Evolutionary conservation across 495 filamentous ascomycete genomes (phyloP).

Genomic region (Penicilliopsis zonata): DNA sequence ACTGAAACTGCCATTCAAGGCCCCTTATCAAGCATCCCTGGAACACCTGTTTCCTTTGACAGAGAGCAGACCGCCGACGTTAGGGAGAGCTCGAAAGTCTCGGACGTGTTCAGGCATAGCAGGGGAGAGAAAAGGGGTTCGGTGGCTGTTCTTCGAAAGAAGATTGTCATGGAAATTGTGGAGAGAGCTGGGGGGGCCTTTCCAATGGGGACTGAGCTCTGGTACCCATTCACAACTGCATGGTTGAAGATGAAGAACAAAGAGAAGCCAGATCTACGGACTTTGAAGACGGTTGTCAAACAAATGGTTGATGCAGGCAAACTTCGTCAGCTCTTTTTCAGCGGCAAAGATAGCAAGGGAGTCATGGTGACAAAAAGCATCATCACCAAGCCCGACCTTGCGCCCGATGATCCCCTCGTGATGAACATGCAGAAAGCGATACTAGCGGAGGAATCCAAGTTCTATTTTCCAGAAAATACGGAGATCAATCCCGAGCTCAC

Average conservation of each 20-base stretch:
- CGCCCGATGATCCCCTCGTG: constrained; percentile 37
- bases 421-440: constrained; percentile 40
- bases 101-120: too few relatives aligned
- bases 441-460: constrained; percentile 18
- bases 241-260: constrained; percentile 43
- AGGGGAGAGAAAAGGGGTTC: constrained; percentile 27
- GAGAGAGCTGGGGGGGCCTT: constrained; percentile 60
- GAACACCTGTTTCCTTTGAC: too few relatives aligned
- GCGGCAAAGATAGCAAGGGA: constrained; percentile 42
- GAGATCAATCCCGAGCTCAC: constrained; percentile 18
- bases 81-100: too few relatives aligned
- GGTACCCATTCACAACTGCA: constrained; percentile 50
- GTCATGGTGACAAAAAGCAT: constrained; percentile 43
- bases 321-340: constrained; percentile 50
- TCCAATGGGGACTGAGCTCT: constrained; percentile 60
- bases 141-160: constrained; percentile 35
- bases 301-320: constrained; percentile 45
- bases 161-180: constrained; percentile 59
- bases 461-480: constrained; percentile 22
- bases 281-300: constrained; percentile 44
- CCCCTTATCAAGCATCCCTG: too few relatives aligned
- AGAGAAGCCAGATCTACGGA: constrained; percentile 38
- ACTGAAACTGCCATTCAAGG: too few relatives aligned
- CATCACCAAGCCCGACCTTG: constrained; percentile 33
- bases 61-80: too few relatives aligned